Evolutionary conservation across 2,329 filamentous ascomycete species (phyloP).

Genomic region (Cladophialophora exuberans): DNA sequence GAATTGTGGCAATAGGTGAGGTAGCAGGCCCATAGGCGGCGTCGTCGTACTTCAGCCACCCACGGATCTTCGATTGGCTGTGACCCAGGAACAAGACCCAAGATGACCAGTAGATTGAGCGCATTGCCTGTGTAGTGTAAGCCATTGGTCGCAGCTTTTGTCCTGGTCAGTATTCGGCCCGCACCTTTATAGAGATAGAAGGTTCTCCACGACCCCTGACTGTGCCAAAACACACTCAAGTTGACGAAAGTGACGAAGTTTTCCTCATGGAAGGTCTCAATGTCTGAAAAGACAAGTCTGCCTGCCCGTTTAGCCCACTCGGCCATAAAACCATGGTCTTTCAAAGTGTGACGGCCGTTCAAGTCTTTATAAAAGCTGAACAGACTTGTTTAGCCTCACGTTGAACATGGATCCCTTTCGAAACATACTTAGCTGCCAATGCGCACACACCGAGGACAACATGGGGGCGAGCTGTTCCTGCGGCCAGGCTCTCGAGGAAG

Average conservation of each 20-base stretch:
- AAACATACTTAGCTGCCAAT: slow-evolving; percentile 2
- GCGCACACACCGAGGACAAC: slow-evolving; percentile 3
- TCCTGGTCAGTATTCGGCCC: too few relatives aligned
- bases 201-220: slow-evolving; percentile 3
- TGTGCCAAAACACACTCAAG: slow-evolving; percentile 11
- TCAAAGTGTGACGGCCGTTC: neutral
- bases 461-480: neutral
- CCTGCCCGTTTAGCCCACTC: slow-evolving; percentile 6
- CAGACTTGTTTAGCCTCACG: neutral
- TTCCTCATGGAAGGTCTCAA: slow-evolving; percentile 5
- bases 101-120: slow-evolving; percentile 2
- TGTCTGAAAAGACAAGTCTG: neutral
- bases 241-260: slow-evolving; percentile 11
- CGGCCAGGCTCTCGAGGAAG: neutral
- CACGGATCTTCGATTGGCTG: neutral
- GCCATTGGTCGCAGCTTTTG: too few relatives aligned
- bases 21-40: slow-evolving; percentile 8
- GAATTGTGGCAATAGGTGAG: slow-evolving; percentile 7
- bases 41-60: slow-evolving; percentile 5
- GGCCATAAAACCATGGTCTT: slow-evolving; percentile 5
- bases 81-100: neutral
- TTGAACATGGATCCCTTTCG: neutral
- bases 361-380: neutral
- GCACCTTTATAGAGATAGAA: too few relatives aligned
- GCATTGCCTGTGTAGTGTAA: slow-evolving; percentile 8